Percentiles rank a stretch among this genome's conserved stretches.
These are phyloP conservation scores for Diaporthe vexans DNA, from an alignment of 2,329 filamentous ascomycete species.

Conservation along the genomic window DNA sequence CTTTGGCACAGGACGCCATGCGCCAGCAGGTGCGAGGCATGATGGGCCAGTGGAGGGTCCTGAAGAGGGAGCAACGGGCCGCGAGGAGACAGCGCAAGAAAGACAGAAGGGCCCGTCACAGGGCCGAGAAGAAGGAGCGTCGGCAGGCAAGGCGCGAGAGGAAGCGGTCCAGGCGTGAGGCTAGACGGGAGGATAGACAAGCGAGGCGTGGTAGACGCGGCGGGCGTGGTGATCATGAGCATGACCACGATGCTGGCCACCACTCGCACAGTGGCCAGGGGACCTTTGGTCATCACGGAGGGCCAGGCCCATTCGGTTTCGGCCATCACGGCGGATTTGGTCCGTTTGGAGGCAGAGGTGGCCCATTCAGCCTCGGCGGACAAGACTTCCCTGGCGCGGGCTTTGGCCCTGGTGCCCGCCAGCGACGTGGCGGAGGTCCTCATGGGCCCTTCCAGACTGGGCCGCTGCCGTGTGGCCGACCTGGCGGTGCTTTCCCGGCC, in stretches of 20 bases:
- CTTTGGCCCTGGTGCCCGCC: slow-evolving; percentile 27
- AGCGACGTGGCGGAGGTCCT: background rate
- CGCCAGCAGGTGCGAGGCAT: slow-evolving; percentile 61
- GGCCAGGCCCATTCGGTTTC: slow-evolving; percentile 11
- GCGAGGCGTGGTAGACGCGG: slow-evolving; percentile 41
- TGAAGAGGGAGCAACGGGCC: slow-evolving; percentile 54
- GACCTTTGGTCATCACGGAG: slow-evolving; percentile 10
- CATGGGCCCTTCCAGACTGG: slow-evolving; percentile 26
- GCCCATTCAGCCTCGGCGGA: background rate
- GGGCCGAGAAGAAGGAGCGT: slow-evolving; percentile 48
- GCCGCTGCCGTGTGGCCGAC: slow-evolving; percentile 18
- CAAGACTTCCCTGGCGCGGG: slow-evolving; percentile 35
- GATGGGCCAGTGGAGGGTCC: slow-evolving; percentile 58
- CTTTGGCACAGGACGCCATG: slow-evolving; percentile 51
- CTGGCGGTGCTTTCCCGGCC: slow-evolving; percentile 22
- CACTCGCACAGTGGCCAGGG: background rate
- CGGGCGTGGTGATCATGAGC: background rate
- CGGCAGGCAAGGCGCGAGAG: slow-evolving; percentile 50
- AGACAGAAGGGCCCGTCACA: slow-evolving; percentile 50
- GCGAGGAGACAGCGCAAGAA: slow-evolving; percentile 50
- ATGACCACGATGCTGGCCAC: background rate
- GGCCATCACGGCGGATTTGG: slow-evolving; percentile 14
- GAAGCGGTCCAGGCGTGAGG: slow-evolving; percentile 49
- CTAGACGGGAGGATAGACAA: slow-evolving; percentile 46
- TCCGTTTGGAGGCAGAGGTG: slow-evolving; percentile 13